A percentile compares a stretch with the other conserved stretches of the same genome.
phyloP scores from a whole-genome alignment of 2,329 filamentous ascomycete species.

The Penicillium sp. region DNA sequence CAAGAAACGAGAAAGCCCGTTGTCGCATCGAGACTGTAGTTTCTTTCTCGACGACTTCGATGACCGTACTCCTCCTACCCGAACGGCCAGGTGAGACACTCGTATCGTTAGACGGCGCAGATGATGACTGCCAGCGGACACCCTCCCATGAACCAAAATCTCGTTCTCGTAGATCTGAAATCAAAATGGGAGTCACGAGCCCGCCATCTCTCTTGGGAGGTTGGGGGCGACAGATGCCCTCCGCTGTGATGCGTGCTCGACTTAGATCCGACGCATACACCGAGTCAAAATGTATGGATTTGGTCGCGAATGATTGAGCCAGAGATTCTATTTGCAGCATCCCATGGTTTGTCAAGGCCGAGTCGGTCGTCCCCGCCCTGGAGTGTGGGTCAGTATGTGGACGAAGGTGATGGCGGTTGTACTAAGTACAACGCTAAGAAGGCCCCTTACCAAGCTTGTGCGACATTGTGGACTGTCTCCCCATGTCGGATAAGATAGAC shows the following conservation, averaged over 20 bases:
- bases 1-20: slow-evolving; percentile 71
- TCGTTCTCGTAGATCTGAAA: slow-evolving; percentile 44
- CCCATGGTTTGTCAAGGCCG: slow-evolving; percentile 80
- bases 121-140: slow-evolving; percentile 33
- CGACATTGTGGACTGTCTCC: slow-evolving; percentile 89
- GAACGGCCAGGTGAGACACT: not conserved
- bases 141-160: slow-evolving; percentile 51
- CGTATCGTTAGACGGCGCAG: slow-evolving; percentile 16
- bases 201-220: slow-evolving; percentile 1
- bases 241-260: slow-evolving; percentile 65
- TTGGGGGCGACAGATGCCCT: slow-evolving; percentile 35
- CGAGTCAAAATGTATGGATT: slow-evolving; percentile 68
- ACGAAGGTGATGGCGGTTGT: not conserved
- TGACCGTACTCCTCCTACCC: slow-evolving; percentile 25
- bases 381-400: not conserved
- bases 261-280: slow-evolving; percentile 80
- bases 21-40: slow-evolving; percentile 68
- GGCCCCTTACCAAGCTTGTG: slow-evolving; percentile 69
- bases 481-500: slow-evolving; percentile 84
- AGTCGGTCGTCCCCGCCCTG: slow-evolving; percentile 81
- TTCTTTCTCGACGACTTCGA: slow-evolving; percentile 66
- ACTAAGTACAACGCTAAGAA: not conserved
- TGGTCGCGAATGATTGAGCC: slow-evolving; percentile 68
- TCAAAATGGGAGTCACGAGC: slow-evolving; percentile 23
- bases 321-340: slow-evolving; percentile 77